Evolutionary conservation across 2,329 filamentous ascomycete genomes (phyloP), one percentile per base, ranked within the genome.

Genomic region (Amphichorda felina): DNA sequence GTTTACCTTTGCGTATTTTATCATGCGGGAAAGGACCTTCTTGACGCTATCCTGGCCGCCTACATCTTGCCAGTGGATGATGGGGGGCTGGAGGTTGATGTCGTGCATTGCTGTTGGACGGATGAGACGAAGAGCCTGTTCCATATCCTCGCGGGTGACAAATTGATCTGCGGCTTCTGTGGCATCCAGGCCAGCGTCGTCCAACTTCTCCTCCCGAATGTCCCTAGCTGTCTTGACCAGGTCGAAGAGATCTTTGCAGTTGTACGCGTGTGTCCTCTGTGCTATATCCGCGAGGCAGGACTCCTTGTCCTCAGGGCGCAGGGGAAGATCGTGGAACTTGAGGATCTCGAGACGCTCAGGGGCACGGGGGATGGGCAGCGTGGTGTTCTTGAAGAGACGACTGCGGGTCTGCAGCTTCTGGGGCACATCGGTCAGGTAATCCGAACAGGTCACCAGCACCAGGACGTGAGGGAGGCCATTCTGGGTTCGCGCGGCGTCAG

Each of bases 91-190:
- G 32, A 95, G 68, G 51, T 91, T 85, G 37, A 94, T 78, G 50
- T 93, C 87, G 44, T 85, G 79, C 74, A 96, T 89, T 4, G 86
- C 84, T 1, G 82, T 87, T 2, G 89, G 86, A 9, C 75, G 71
- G n/a, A 87, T 76, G 37, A 72, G 61, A 26, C 72, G 66, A 25
- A 89, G 66, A 1, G 86, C 84, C 27, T 65, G 54, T 24, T 76
- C 66, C 35, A 86, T 68, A 47, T 87, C 78, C 8, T 68, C 45
- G 34, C 48, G 47, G 1, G 46, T 46, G 7, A 63, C 41, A 37
- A 55, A 60, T 37, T 51, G 41, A 36, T 51, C 30, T 9, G 32
- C 11, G 21, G 5, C 14, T 27, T 29, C 22, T 4, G 13, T 15
- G 10, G 8, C 13, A 10, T 18, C 16, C 8, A 15, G 10, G 17